Percentiles rank a stretch among this genome's conserved stretches.
Conservation (phyloP, 179 eudicot species). For the Amaranthus tricolor region DNA sequence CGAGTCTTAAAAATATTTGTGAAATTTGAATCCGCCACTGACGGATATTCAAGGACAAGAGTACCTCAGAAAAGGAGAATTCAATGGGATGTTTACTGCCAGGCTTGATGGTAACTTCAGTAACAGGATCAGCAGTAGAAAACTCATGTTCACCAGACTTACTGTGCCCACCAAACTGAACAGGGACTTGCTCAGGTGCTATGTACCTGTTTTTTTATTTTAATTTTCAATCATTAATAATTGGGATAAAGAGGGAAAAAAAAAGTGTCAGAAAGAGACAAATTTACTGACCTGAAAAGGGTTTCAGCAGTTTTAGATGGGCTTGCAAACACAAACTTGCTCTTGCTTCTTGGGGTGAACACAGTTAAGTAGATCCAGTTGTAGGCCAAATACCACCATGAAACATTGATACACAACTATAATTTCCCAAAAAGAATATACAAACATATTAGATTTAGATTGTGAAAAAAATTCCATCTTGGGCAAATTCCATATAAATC, state of each 20-base stretch:
- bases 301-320: constrained; percentile 63
- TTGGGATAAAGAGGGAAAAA: neutral
- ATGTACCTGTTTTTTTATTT: constrained; percentile 48
- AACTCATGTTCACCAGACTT: constrained; percentile 62
- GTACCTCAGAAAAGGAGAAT: constrained; percentile 62
- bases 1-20: too few species aligned
- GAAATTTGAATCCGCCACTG: neutral
- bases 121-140: constrained; percentile 51
- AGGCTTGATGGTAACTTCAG: constrained; percentile 67
- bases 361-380: constrained; percentile 56
- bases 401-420: constrained; percentile 71
- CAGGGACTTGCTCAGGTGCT: constrained; percentile 79
- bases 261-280: constrained; percentile 2
- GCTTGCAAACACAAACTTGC: constrained; percentile 65
- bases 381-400: constrained; percentile 68
- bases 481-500: constrained; percentile 2
- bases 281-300: constrained; percentile 68
- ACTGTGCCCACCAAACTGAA: constrained; percentile 83
- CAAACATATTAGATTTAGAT: neutral
- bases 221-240: neutral
- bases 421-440: constrained; percentile 4
- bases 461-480: neutral
- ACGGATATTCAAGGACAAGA: neutral
- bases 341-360: constrained; percentile 57
- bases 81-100: constrained; percentile 60